Evolutionary conservation across 805 yeast species (phyloP).

Genomic region (Debaryomyces tyrocola): DNA sequence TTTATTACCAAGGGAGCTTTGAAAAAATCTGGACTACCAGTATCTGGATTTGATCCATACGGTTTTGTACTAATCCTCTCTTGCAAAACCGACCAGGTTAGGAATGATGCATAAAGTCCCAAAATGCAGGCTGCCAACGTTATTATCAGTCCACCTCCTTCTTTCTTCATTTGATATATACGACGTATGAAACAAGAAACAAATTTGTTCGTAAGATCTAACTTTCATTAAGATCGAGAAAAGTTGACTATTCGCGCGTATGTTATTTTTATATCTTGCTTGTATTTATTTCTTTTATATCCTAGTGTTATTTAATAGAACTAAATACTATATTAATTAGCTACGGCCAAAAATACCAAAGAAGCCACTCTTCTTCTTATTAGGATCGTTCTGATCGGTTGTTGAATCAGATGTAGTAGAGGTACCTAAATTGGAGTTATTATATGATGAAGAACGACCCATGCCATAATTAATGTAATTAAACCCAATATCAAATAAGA

Average conservation of each 20-base stretch:
- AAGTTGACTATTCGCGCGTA: no score
- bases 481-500: constrained; percentile 85
- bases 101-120: constrained; percentile 84
- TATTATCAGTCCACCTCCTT: constrained; percentile 5
- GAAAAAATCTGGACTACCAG: constrained; percentile 45
- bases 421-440: constrained; percentile 2
- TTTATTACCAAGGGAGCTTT: constrained; percentile 80
- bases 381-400: constrained; percentile 26
- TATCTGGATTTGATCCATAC: constrained; percentile 52
- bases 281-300: no score
- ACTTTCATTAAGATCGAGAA: neutral
- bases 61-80: constrained; percentile 80
- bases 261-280: no score
- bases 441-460: constrained; percentile 15
- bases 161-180: neutral
- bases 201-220: neutral
- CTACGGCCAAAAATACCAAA: constrained; percentile 70
- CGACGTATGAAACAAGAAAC: neutral
- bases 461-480: constrained; percentile 65
- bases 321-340: neutral
- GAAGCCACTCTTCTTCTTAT: constrained; percentile 59
- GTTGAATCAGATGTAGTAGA: constrained; percentile 12
- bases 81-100: constrained; percentile 91
- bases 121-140: constrained; percentile 33
- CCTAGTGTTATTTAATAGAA: no score